Base-by-base conservation (phyloP, 257 asterid genomes). In the Rubia yunnanensis region DNA sequence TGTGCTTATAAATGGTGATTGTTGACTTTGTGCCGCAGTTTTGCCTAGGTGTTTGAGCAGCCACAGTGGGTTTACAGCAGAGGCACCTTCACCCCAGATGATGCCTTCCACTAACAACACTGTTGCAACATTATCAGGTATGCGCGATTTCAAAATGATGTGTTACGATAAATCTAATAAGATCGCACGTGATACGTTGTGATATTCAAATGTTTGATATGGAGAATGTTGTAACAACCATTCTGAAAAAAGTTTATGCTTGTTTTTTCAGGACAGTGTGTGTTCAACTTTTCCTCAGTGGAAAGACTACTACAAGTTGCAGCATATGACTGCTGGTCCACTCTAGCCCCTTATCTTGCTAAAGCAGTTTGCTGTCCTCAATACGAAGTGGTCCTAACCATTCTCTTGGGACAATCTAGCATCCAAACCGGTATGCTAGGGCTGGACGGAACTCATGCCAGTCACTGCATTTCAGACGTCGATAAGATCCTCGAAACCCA, bases 291-390 rank as follows among this genome's bases (percentile, higher is more conserved):
- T 65, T 56, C 77, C 0, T 63, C 74, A 18, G 76, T 65, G 18
- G 78, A 76, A 60, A 63, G 30, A 14, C 41, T 58, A 61, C 48
- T 75, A 58, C 54, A 67, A 31, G 50, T 65, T 50, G 69, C 78
- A 31, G 77, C 78, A 5, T 73, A 65, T 10, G 74, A 79, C 34
- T 79, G 83, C 68, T 76, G 81, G 83, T 67, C 78, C 60, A 59
- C 69, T 1, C 72, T 76, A 31, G 83, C 81, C 20, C 72, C 83
- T 24, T 79, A 72, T 61, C 50, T 67, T 27, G 78, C 83, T 3
- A 76, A 73, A 63, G 78, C 41, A 23, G 70, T 76, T 14, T 72
- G 81, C 54, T 76, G 81, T 36, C 83, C 83, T 61, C 79, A 76
- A 44, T 67, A 69, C 53, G 77, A 76, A 48, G 76, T 79, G 11